phyloP scores from a whole-genome alignment of 2,329 filamentous ascomycete species.

The Plenodomus tracheiphilus region DNA sequence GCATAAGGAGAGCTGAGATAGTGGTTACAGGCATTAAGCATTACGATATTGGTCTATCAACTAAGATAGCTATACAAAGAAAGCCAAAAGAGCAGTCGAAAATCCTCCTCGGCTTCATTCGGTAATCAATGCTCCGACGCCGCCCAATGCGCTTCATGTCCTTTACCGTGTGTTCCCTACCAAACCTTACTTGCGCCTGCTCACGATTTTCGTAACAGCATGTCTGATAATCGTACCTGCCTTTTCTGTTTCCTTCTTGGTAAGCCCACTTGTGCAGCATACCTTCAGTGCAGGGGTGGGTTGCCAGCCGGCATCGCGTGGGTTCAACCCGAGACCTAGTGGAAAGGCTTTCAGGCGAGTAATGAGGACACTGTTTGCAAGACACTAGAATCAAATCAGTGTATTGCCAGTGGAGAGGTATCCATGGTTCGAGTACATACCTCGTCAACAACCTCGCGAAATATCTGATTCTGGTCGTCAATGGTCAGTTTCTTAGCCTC shows the following conservation, averaged over 20 bases:
- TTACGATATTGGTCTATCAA: neutral
- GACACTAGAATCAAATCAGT: constrained; percentile 58
- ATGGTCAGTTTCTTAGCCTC: constrained; percentile 67
- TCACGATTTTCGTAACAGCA: constrained; percentile 91
- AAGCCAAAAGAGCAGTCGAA: neutral
- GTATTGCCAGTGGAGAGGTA: neutral
- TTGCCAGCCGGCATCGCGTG: constrained; percentile 69
- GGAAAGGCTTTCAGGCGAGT: constrained; percentile 82
- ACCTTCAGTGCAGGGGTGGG: constrained; percentile 85
- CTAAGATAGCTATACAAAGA: neutral
- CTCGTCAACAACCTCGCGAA: constrained; percentile 96
- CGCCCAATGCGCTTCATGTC: neutral
- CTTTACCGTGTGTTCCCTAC: neutral
- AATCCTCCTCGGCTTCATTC: neutral
- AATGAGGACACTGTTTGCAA: constrained; percentile 87
- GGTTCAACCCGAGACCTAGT: constrained; percentile 57
- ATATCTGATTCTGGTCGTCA: constrained; percentile 79
- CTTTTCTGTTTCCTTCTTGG: constrained; percentile 95
- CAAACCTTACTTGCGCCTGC: constrained; percentile 48
- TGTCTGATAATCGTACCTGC: constrained; percentile 85
- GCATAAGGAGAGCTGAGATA: no score
- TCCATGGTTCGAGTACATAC: constrained; percentile 56
- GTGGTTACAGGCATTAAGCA: neutral
- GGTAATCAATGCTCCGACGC: neutral
- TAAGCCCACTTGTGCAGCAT: constrained; percentile 83